Percentiles rank a stretch among this genome's conserved stretches.
Conservation (phyloP, 805 yeast genomes). For the Barnettozyma pratensis region DNA sequence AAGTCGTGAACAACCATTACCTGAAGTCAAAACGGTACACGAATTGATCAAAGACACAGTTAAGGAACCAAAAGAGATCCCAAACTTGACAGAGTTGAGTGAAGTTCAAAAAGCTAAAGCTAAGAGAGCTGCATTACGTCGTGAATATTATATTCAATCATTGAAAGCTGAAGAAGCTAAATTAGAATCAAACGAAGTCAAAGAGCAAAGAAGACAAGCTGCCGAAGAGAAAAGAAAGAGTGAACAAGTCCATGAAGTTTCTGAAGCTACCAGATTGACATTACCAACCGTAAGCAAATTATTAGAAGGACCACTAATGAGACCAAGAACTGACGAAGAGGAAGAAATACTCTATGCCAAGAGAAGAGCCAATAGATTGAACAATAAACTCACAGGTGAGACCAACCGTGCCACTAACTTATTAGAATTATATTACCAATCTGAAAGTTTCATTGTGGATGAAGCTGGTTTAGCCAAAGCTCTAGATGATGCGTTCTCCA, state of each 20-base stretch:
- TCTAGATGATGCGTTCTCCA: constrained; percentile 50
- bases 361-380: constrained; percentile 61
- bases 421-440: constrained; percentile 66
- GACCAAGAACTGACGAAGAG: constrained; percentile 71
- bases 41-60: constrained; percentile 53
- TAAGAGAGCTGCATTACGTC: constrained; percentile 57
- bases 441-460: constrained; percentile 64
- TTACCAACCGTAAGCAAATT: constrained; percentile 74
- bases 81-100: constrained; percentile 19
- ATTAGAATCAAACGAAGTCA: constrained; percentile 30
- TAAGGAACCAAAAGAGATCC: constrained; percentile 35
- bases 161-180: constrained; percentile 31
- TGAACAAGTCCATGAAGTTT: constrained; percentile 34
- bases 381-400: constrained; percentile 45
- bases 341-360: constrained; percentile 48
- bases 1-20: constrained; percentile 48
- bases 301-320: constrained; percentile 64
- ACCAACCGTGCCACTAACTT: constrained; percentile 51
- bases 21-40: constrained; percentile 52
- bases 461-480: constrained; percentile 59
- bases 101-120: constrained; percentile 25
- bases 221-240: constrained; percentile 26
- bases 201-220: constrained; percentile 24
- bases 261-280: constrained; percentile 56
- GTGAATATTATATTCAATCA: constrained; percentile 63